These are phyloP conservation scores for Caloboletus firmus DNA, from an alignment of 1,284 basidiomycete species.

Conservation along the genomic window DNA sequence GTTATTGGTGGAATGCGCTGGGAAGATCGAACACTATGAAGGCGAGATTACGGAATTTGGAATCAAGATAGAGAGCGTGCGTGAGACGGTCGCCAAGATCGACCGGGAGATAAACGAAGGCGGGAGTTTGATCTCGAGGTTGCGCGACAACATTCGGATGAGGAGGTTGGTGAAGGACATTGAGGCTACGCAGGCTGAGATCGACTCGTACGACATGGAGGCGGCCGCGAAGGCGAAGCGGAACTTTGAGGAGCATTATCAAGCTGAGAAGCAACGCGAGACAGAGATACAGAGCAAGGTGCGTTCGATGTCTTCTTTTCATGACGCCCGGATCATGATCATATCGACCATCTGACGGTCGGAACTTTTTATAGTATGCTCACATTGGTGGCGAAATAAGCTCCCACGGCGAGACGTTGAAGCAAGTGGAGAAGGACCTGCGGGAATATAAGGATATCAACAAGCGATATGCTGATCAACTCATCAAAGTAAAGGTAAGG, in stretches of 20 bases:
- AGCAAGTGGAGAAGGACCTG: slow-evolving; percentile 71
- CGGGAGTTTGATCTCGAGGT: slow-evolving; percentile 67
- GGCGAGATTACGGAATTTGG: slow-evolving; percentile 57
- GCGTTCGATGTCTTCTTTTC: slow-evolving; percentile 27
- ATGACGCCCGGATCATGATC: neutral
- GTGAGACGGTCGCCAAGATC: slow-evolving; percentile 53
- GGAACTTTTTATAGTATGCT: slow-evolving; percentile 57
- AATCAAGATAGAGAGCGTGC: slow-evolving; percentile 52
- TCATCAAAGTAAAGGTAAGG: slow-evolving; percentile 89
- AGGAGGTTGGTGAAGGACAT: slow-evolving; percentile 73
- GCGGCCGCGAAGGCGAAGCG: slow-evolving; percentile 76
- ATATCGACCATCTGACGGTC: slow-evolving; percentile 1
- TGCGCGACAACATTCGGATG: slow-evolving; percentile 85
- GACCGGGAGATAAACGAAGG: slow-evolving; percentile 76
- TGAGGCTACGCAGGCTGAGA: slow-evolving; percentile 65
- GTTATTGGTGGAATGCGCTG: slow-evolving; percentile 61
- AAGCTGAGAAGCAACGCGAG: slow-evolving; percentile 69
- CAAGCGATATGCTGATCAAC: slow-evolving; percentile 84
- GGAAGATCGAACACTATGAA: slow-evolving; percentile 62
- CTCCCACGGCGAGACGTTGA: slow-evolving; percentile 70
- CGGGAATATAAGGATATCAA: slow-evolving; percentile 88
- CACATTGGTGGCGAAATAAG: slow-evolving; percentile 81
- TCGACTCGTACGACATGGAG: slow-evolving; percentile 78
- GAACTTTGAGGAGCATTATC: slow-evolving; percentile 84
- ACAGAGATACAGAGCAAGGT: slow-evolving; percentile 73